Conservation (phyloP, 2,329 filamentous ascomycete species). For the Rutstroemia sp. region DNA sequence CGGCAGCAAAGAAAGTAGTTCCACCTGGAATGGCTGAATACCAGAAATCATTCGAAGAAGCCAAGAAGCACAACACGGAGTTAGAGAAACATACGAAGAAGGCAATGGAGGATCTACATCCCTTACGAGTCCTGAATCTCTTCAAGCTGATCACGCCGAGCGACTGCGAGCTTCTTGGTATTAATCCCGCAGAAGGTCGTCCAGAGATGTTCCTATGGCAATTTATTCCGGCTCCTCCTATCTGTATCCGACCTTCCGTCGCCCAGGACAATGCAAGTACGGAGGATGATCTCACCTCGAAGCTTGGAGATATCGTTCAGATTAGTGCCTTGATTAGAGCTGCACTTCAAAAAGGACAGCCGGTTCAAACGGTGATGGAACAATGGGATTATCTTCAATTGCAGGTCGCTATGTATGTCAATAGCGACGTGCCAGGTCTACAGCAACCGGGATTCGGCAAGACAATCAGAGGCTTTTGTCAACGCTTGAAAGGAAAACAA, state of each 20-base stretch:
- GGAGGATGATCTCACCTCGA: conserved; percentile 93
- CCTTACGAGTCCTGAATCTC: conserved; percentile 78
- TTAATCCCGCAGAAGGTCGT: conserved; percentile 77
- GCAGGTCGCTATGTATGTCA: conserved; percentile 96
- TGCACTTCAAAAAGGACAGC: conserved; percentile 73
- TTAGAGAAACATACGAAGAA: conserved; percentile 87
- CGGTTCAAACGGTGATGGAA: conserved; percentile 87
- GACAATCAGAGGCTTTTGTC: conserved; percentile 86
- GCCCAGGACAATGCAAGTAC: conserved; percentile 88
- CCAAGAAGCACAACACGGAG: conserved; percentile 70
- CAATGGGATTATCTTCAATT: conserved; percentile 97
- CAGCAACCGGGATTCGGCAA: conserved; percentile 83
- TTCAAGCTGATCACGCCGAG: conserved; percentile 80
- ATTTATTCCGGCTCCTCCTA: conserved; percentile 85
- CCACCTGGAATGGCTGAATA: conserved; percentile 79
- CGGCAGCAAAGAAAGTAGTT: conserved; percentile 73
- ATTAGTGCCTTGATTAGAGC: conserved; percentile 83
- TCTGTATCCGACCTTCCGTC: conserved; percentile 90
- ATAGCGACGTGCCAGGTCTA: conserved; percentile 91
- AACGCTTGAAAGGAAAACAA: conserved; percentile 93
- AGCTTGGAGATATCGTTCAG: conserved; percentile 93
- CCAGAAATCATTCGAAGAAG: conserved; percentile 75
- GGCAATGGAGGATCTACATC: conserved; percentile 90
- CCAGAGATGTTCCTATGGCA: conserved; percentile 99
- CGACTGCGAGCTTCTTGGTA: conserved; percentile 85